Evolutionary conservation across 106 monocot species (phyloP).

Genomic region (Allium fistulosum): DNA sequence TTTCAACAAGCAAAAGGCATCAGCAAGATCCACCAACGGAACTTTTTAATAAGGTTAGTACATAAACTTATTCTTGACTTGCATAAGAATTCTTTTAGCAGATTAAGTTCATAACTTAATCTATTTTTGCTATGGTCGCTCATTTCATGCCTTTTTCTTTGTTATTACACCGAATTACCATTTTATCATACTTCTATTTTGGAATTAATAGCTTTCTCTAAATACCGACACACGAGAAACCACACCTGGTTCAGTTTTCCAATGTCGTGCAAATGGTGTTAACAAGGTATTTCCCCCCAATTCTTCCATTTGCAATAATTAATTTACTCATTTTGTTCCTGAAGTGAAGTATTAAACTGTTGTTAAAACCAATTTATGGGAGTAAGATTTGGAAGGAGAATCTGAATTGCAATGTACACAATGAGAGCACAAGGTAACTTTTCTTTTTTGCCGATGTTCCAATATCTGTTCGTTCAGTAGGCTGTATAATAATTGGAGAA

Average conservation of each 20-base stretch:
- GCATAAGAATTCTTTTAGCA: neutral
- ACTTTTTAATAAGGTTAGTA: constrained; percentile 25
- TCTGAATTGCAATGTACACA: neutral
- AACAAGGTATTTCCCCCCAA: constrained; percentile 9
- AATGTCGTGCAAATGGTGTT: neutral
- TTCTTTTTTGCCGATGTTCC: neutral
- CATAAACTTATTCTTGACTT: no score
- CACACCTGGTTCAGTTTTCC: neutral
- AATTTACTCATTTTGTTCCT: constrained; percentile 4
- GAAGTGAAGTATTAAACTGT: neutral
- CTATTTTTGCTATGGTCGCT: neutral
- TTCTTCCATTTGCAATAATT: constrained; percentile 1
- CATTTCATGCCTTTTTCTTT: neutral
- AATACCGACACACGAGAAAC: neutral
- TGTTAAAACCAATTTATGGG: neutral
- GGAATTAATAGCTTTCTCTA: constrained; percentile 12
- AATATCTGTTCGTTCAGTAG: neutral
- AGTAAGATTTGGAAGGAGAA: constrained; percentile 22
- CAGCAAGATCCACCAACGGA: constrained; percentile 20
- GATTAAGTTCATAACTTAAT: neutral
- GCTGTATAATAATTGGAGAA: neutral
- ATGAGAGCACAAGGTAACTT: constrained; percentile 15
- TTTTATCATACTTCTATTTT: neutral
- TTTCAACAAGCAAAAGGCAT: constrained; percentile 21
- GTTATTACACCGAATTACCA: neutral